Conservation (phyloP, 106 monocot genomes). For the Dioscorea dumetorum region DNA sequence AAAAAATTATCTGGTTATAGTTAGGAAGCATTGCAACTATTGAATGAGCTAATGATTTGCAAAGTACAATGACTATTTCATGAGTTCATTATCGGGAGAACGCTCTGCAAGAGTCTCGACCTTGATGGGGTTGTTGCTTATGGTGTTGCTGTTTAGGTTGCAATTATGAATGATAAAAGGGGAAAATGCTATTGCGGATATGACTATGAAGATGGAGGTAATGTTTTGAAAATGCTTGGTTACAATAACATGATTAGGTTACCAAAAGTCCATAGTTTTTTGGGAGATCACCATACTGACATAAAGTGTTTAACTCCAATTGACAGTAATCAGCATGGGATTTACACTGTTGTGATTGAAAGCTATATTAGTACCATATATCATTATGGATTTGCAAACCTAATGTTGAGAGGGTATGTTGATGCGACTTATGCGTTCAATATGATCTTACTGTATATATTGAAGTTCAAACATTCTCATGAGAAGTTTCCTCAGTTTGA, state of each 20-base stretch:
- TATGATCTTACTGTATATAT: slow-evolving; percentile 79
- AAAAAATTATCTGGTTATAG: too few relatives aligned
- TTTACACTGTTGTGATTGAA: slow-evolving; percentile 87
- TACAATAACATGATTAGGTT: slow-evolving; percentile 95
- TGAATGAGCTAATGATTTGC: too few relatives aligned
- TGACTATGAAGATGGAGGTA: slow-evolving; percentile 92
- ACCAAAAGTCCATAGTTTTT: slow-evolving; percentile 81
- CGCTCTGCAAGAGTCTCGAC: too few relatives aligned
- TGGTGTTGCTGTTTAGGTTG: too few relatives aligned
- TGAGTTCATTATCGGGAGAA: too few relatives aligned
- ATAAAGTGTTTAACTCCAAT: slow-evolving; percentile 86
- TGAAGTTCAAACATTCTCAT: slow-evolving; percentile 91
- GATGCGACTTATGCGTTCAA: slow-evolving; percentile 88
- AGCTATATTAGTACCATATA: slow-evolving; percentile 92
- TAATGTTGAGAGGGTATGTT: slow-evolving; percentile 83
- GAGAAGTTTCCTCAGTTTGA: slow-evolving; percentile 96
- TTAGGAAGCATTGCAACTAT: too few relatives aligned
- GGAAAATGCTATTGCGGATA: slow-evolving; percentile 82
- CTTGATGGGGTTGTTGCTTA: too few relatives aligned
- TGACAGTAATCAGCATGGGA: slow-evolving; percentile 83
- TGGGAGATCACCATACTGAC: slow-evolving; percentile 87
- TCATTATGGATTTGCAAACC: slow-evolving; percentile 92
- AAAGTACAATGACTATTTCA: too few relatives aligned
- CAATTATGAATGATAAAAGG: too few relatives aligned
- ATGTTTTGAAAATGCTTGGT: slow-evolving; percentile 92